Conservation (phyloP, 1,284 basidiomycete genomes). For the Marasmius fiardii region DNA sequence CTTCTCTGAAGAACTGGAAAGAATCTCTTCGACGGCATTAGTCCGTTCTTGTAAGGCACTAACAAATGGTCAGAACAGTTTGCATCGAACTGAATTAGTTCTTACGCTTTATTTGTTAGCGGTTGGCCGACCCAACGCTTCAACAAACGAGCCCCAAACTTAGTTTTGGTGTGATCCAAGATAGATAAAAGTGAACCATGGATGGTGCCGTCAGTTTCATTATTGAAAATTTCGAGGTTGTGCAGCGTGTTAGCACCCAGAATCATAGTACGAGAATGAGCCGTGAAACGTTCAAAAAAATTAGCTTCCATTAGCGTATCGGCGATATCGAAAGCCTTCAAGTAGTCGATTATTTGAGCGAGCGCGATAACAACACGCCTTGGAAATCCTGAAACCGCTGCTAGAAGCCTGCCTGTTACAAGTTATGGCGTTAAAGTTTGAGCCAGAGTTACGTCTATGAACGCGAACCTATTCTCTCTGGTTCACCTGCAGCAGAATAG, state of each 20-base stretch:
- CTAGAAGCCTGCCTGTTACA: slow-evolving; percentile 50
- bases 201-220: slow-evolving; percentile 77
- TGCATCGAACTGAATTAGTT: slow-evolving; percentile 4
- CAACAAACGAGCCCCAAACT: slow-evolving; percentile 84
- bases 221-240: slow-evolving; percentile 91
- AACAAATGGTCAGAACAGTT: neutral
- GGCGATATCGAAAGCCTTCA: slow-evolving; percentile 74
- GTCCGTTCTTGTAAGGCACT: slow-evolving; percentile 75
- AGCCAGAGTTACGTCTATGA: neutral
- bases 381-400: slow-evolving; percentile 70
- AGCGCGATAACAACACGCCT: slow-evolving; percentile 73
- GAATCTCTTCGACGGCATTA: slow-evolving; percentile 84
- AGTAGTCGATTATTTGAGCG: slow-evolving; percentile 74
- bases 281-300: slow-evolving; percentile 80
- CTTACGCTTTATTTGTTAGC: slow-evolving; percentile 71
- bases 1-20: slow-evolving; percentile 51
- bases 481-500: slow-evolving; percentile 58
- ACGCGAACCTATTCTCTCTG: slow-evolving; percentile 48
- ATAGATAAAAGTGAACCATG: slow-evolving; percentile 85
- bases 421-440: neutral
- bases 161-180: slow-evolving; percentile 83
- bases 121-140: slow-evolving; percentile 88
- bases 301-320: slow-evolving; percentile 72
- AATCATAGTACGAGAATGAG: slow-evolving; percentile 76
- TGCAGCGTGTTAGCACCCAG: slow-evolving; percentile 85